phyloP scores from a whole-genome alignment of 2,329 filamentous ascomycete genomes.

The Cercospora sp. region DNA sequence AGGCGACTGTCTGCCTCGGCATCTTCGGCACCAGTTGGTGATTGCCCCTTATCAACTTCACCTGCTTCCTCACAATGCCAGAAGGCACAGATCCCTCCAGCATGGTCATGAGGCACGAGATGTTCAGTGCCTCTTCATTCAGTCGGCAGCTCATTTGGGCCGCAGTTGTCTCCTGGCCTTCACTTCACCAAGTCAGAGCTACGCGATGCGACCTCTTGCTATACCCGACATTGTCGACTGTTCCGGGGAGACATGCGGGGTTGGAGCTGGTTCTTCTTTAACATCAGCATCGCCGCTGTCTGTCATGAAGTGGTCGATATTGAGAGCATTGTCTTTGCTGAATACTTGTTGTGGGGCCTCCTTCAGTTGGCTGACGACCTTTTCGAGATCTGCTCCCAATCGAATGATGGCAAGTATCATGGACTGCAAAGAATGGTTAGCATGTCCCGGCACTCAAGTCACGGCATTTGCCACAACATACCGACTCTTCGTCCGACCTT shows the following conservation, averaged over 20 bases:
- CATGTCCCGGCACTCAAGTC: neutral
- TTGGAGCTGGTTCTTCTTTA: neutral
- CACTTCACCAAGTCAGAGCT: neutral
- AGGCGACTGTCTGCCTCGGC: neutral
- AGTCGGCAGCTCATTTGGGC: neutral
- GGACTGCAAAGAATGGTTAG: neutral
- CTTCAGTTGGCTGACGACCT: slow-evolving; percentile 22
- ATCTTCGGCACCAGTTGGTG: neutral
- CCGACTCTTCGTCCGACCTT: slow-evolving; percentile 26
- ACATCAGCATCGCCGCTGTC: neutral
- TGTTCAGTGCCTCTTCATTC: neutral
- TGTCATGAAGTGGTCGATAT: slow-evolving; percentile 5
- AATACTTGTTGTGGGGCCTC: slow-evolving; percentile 10
- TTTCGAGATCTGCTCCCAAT: slow-evolving; percentile 25
- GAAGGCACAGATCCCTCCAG: neutral
- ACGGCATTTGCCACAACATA: neutral
- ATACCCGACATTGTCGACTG: neutral
- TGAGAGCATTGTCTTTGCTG: neutral
- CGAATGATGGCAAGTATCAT: slow-evolving; percentile 26
- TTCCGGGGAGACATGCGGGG: neutral
- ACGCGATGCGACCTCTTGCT: neutral
- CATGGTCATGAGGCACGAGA: neutral
- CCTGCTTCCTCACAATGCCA: neutral
- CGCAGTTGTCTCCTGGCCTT: neutral
- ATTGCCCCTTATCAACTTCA: neutral